phyloP scores from a whole-genome alignment of 2,329 filamentous ascomycete species.

The Fusarium sp. region DNA sequence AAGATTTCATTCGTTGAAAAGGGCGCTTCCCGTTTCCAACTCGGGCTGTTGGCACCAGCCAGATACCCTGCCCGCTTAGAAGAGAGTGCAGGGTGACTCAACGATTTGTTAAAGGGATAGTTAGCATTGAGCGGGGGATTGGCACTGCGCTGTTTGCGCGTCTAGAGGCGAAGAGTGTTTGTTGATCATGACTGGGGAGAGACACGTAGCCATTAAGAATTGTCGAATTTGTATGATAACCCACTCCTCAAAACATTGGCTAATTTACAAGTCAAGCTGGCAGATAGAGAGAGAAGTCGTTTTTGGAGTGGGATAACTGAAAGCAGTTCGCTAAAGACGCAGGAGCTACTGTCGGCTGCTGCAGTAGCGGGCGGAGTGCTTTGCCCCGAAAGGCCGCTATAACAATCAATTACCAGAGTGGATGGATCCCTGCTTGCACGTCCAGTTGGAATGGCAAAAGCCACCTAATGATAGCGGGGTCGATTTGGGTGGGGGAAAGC shows the following conservation, averaged over 20 bases:
- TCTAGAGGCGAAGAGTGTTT: constrained; percentile 3
- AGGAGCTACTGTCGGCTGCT: constrained; percentile 43
- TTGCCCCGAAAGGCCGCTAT: constrained; percentile 44
- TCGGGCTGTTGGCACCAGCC: constrained; percentile 38
- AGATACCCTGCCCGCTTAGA: constrained; percentile 23
- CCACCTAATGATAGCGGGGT: constrained; percentile 38
- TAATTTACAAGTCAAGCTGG: constrained; percentile 19
- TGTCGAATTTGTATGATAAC: constrained; percentile 1
- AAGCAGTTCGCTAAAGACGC: constrained; percentile 35
- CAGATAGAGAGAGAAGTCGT: constrained; percentile 9
- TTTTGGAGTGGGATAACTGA: constrained; percentile 22
- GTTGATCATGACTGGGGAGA: constrained; percentile 9
- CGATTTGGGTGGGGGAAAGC: constrained; percentile 43
- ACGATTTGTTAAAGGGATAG: constrained; percentile 28
- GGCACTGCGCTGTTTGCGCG: constrained; percentile 3
- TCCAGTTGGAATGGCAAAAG: constrained; percentile 18
- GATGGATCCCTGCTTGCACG: constrained; percentile 3
- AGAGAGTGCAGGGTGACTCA: constrained; percentile 21
- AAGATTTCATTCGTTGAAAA: constrained; percentile 27
- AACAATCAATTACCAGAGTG: constrained; percentile 8
- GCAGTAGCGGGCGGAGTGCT: constrained; percentile 47
- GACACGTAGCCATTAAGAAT: constrained; percentile 5
- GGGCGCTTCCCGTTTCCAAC: constrained; percentile 26
- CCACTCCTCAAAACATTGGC: constrained; percentile 19
- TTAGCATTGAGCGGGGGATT: constrained; percentile 26